Evolutionary conservation across 371 early-diverging fungal genomes (phyloP), one percentile per base, ranked within the genome.

Genomic region (Apophysomyces elegans): DNA sequence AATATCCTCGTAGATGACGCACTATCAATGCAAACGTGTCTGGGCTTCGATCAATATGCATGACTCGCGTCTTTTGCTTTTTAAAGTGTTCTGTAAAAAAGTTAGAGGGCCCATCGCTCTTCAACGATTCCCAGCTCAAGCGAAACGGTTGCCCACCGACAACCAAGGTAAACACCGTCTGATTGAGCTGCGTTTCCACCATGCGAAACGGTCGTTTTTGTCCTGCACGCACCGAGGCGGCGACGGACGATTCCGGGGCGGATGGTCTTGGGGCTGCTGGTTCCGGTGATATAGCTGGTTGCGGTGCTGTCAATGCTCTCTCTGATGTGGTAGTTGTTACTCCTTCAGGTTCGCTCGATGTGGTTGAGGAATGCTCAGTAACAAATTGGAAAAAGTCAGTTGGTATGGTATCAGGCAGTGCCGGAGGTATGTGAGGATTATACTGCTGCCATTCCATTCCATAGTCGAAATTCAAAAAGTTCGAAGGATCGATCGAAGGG

Each of bases 41-140:
- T 21, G 87, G 80, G 61, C 86, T 86, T 38, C 88, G 76, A 62
- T 89, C 86, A 65, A 89, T 74, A 64, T 86, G 78, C 77, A 89
- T 73, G 7, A 65, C 71, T 26, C 63, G 80, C 37, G 72, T 64
- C 21, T 43, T 56, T 62, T 67, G 79, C 62, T 64, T 68, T 41
- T 65, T 50, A 45, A 80, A 80, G 65, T 68, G 79, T 4, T 74
- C 68, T 1, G 74, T 44, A 59, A 82, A 82, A 56, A 82, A 84
- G 47, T 82, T 81, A 44, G 35, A 70, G 1, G 85, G 85, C 6
- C 80, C 80, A 69, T 85, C 85, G 37, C 80, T 81, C 47, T 75
- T 81, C 4, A 85, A 38, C 5, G 82, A 76, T 46, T 73, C 79
- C 78, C 82, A 79, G 35, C 78, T 75, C 12, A 85, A 69, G 4